phyloP scores from a whole-genome alignment of 768 basidiomycete genomes.

The Mycena polygramma region DNA sequence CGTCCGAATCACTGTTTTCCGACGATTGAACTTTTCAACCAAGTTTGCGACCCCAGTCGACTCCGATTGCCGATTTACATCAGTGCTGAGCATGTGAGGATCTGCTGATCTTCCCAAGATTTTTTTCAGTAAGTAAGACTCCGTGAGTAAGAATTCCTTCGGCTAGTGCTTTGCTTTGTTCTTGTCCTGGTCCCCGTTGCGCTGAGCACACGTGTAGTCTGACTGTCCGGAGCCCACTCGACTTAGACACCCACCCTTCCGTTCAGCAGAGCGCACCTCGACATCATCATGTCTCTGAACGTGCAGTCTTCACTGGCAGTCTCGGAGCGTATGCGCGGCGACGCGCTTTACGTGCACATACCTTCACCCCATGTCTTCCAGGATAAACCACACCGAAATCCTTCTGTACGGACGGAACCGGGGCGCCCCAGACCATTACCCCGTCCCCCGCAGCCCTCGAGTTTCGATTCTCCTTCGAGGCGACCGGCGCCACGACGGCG shows the following conservation, averaged over 20 bases:
- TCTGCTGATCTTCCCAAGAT: conserved; percentile 2
- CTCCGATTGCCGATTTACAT: not conserved
- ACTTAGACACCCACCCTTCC: not conserved
- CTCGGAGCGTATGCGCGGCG: not conserved
- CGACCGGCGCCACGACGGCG: conserved; percentile 19
- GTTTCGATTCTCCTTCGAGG: not conserved
- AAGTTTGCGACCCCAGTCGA: too few species aligned
- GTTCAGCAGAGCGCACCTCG: not conserved
- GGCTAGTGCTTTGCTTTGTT: too few species aligned
- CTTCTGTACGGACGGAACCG: not conserved
- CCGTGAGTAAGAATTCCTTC: too few species aligned
- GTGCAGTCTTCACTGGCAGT: not conserved
- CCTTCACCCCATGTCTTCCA: conserved; percentile 2
- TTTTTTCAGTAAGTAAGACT: not conserved
- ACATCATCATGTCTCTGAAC: not conserved
- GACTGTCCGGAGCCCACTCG: not conserved
- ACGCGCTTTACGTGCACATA: conserved; percentile 6
- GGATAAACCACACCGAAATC: conserved; percentile 1
- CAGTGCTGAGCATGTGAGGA: not conserved
- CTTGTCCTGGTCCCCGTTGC: too few species aligned
- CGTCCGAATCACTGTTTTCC: too few species aligned
- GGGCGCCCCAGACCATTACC: conserved; percentile 7
- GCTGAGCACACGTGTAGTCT: not conserved
- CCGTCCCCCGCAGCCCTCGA: not conserved
- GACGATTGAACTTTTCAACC: too few species aligned